phyloP scores from a whole-genome alignment of 768 basidiomycete genomes.

The Xerocomus spinulosus region DNA sequence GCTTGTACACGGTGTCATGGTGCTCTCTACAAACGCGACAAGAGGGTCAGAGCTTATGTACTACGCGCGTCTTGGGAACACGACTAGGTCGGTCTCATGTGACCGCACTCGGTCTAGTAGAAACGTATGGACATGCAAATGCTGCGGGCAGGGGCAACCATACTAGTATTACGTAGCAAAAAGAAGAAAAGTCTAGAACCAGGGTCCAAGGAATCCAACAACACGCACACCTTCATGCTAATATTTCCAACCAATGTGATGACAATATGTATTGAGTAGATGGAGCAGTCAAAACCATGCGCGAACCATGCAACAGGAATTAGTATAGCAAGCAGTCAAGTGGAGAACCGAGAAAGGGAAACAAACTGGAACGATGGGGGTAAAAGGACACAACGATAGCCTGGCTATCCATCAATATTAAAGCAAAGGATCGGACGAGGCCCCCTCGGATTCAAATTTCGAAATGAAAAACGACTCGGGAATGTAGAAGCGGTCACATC shows the following conservation, averaged over 20 bases:
- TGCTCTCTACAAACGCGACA: too few relatives aligned
- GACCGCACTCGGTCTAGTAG: too few relatives aligned
- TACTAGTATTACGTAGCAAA: neutral
- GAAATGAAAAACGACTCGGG: neutral
- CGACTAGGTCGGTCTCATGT: too few relatives aligned
- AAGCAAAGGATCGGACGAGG: neutral
- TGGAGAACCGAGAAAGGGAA: neutral
- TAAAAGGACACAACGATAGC: conserved; percentile 5
- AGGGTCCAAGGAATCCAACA: neutral
- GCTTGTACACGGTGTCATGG: neutral
- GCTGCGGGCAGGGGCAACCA: neutral
- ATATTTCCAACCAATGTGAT: conserved; percentile 15
- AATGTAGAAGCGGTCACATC: conserved; percentile 17
- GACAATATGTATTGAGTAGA: conserved; percentile 24
- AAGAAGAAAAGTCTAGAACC: neutral
- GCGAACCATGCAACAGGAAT: conserved; percentile 21
- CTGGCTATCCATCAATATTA: conserved; percentile 9
- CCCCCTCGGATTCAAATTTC: neutral
- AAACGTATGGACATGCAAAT: too few relatives aligned
- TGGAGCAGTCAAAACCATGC: conserved; percentile 21
- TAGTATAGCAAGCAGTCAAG: conserved; percentile 9
- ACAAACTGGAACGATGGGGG: neutral
- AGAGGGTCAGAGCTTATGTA: too few relatives aligned
- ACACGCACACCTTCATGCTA: conserved; percentile 1
- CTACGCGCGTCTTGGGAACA: too few relatives aligned